Evolutionary conservation across 2,329 filamentous ascomycete genomes (phyloP).

Genomic region (Stagonosporopsis chrysanthemi): DNA sequence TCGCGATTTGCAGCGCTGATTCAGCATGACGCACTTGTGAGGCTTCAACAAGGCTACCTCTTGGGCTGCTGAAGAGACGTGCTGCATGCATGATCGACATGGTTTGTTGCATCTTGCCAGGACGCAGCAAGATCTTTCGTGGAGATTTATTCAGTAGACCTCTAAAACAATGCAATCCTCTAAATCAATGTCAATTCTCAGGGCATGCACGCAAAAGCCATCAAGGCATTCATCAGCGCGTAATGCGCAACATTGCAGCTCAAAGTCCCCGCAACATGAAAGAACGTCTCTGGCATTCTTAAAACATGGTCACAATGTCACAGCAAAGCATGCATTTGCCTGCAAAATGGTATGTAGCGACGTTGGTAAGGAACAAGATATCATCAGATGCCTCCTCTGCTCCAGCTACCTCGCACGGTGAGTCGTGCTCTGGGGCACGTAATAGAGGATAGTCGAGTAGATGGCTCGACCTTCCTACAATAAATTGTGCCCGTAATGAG

Average conservation of each 20-base stretch:
- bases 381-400: conserved; percentile 67
- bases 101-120: too few species aligned
- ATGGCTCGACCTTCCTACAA: conserved; percentile 66
- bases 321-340: conserved; percentile 7
- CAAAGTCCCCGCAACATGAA: too few species aligned
- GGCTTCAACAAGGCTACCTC: background rate
- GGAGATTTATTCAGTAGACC: too few species aligned
- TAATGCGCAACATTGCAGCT: too few species aligned
- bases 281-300: background rate
- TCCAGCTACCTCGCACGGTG: conserved; percentile 69
- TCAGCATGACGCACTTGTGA: background rate
- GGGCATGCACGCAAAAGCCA: too few species aligned
- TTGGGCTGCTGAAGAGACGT: too few species aligned
- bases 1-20: background rate
- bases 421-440: conserved; percentile 67
- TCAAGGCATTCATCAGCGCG: too few species aligned
- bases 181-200: too few species aligned
- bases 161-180: too few species aligned
- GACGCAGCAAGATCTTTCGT: too few species aligned
- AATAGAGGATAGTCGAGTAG: conserved; percentile 67
- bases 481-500: conserved; percentile 71
- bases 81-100: too few species aligned
- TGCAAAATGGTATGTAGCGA: conserved; percentile 62
- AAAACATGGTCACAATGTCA: background rate
- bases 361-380: conserved; percentile 72